phyloP scores from a whole-genome alignment of 2,329 filamentous ascomycete species.

The Plectosphaerella cucumerina region DNA sequence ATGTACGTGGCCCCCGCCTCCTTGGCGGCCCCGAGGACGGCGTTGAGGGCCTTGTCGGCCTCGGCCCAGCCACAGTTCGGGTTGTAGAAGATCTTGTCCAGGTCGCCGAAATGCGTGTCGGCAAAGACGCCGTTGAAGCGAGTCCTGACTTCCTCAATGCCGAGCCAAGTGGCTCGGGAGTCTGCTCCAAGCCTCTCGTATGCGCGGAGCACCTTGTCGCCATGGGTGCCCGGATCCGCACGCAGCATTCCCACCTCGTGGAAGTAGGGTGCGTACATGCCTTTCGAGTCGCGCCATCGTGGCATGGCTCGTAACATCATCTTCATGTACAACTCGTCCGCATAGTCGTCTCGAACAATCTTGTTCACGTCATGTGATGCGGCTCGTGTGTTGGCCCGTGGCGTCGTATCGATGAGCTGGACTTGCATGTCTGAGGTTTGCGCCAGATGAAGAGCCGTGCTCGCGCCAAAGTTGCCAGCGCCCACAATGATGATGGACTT shows the following conservation, averaged over 20 bases:
- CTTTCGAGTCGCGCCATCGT: conserved; percentile 31
- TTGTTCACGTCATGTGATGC: conserved; percentile 45
- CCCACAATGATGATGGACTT: conserved; percentile 32
- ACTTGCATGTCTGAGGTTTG: conserved; percentile 21
- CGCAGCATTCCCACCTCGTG: conserved; percentile 54
- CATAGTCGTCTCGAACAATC: conserved; percentile 38
- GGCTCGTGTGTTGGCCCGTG: conserved; percentile 31
- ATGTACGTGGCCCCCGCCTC: conserved; percentile 53
- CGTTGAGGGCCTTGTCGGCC: conserved; percentile 51
- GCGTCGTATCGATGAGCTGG: conserved; percentile 30
- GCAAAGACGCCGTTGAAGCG: conserved; percentile 54
- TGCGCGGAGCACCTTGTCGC: conserved; percentile 35
- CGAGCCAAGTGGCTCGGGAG: conserved; percentile 35
- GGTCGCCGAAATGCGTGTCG: conserved; percentile 50
- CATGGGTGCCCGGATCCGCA: conserved; percentile 36
- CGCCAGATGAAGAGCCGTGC: conserved; percentile 32
- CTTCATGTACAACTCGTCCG: conserved; percentile 33
- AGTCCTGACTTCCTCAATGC: conserved; percentile 46
- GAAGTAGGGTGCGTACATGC: conserved; percentile 49
- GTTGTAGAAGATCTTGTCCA: conserved; percentile 53
- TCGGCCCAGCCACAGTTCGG: conserved; percentile 56
- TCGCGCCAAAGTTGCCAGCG: conserved; percentile 39
- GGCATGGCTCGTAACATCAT: conserved; percentile 36
- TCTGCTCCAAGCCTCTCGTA: conserved; percentile 30
- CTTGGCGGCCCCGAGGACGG: conserved; percentile 47